Evolutionary conservation across 768 basidiomycete genomes (phyloP).

Genomic region (Pleurotus djamor): DNA sequence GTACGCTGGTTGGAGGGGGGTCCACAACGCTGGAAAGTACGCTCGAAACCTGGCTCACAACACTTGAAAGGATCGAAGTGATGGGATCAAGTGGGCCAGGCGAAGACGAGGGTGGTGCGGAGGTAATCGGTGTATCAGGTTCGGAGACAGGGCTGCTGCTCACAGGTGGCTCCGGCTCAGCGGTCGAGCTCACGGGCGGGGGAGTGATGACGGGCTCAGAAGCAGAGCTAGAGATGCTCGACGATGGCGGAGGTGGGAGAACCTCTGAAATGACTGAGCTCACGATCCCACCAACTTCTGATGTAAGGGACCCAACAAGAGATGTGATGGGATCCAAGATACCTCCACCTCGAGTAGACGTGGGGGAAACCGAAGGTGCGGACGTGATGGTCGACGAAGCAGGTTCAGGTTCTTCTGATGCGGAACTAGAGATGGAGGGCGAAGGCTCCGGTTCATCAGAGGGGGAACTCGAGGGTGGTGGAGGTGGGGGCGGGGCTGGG

Average conservation of each 20-base stretch:
- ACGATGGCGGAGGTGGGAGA: neutral
- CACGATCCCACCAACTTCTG: neutral
- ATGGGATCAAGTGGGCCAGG: neutral
- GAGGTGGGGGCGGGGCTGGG: neutral
- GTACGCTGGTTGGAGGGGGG: neutral
- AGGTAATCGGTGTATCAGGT: neutral
- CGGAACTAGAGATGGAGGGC: neutral
- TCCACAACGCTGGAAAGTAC: neutral
- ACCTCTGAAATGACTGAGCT: neutral
- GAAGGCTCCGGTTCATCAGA: neutral
- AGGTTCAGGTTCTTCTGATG: neutral
- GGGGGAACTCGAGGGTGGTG: neutral
- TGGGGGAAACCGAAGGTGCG: neutral
- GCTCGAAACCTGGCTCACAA: constrained; percentile 8
- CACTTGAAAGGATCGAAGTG: constrained; percentile 7
- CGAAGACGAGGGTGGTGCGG: constrained; percentile 2
- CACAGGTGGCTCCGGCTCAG: neutral
- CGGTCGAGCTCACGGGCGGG: neutral
- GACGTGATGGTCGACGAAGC: neutral
- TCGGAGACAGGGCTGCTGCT: neutral
- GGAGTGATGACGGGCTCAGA: neutral
- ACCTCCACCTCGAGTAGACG: constrained; percentile 7
- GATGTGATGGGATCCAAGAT: constrained; percentile 8
- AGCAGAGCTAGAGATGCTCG: too few relatives aligned
- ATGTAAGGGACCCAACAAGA: neutral